Conservation (phyloP, 1,139 yeast species). For the Zhuliangozyma blackwelliae region DNA sequence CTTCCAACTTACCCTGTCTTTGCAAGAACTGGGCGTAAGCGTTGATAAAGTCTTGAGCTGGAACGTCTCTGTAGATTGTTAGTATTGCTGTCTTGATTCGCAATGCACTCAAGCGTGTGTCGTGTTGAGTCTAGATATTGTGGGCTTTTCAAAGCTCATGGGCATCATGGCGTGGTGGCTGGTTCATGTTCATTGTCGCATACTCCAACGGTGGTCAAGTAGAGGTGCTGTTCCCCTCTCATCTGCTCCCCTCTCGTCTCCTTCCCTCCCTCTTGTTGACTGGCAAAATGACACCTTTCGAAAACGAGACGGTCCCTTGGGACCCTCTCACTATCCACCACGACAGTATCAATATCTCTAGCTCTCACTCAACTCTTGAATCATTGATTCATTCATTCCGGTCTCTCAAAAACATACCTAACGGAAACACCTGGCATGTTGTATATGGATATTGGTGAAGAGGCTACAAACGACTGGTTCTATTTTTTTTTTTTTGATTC, state of each 20-base stretch:
- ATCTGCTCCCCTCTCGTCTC: no score
- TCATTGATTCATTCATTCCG: slow-evolving; percentile 1
- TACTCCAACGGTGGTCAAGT: no score
- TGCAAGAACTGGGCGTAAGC: slow-evolving; percentile 99
- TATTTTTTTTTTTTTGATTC: slow-evolving; percentile 6
- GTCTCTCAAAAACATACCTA: slow-evolving; percentile 49
- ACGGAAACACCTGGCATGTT: slow-evolving; percentile 97
- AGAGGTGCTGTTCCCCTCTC: no score
- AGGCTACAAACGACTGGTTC: neutral
- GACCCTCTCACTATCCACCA: slow-evolving; percentile 21
- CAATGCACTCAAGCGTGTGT: no score
- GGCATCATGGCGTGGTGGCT: no score
- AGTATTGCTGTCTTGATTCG: neutral
- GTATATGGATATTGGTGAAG: slow-evolving; percentile 11
- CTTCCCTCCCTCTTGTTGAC: no score
- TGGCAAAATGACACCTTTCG: no score
- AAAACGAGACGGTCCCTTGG: no score
- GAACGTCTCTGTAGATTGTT: slow-evolving; percentile 78
- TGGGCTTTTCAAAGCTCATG: no score
- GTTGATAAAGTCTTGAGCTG: slow-evolving; percentile 99
- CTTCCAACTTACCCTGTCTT: slow-evolving; percentile 99
- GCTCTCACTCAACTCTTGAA: neutral
- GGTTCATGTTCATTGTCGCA: no score
- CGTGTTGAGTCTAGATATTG: no score
- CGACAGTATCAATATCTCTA: slow-evolving; percentile 17